phyloP scores from a whole-genome alignment of 2,329 filamentous ascomycete species.

The Colletotrichum camelliae region DNA sequence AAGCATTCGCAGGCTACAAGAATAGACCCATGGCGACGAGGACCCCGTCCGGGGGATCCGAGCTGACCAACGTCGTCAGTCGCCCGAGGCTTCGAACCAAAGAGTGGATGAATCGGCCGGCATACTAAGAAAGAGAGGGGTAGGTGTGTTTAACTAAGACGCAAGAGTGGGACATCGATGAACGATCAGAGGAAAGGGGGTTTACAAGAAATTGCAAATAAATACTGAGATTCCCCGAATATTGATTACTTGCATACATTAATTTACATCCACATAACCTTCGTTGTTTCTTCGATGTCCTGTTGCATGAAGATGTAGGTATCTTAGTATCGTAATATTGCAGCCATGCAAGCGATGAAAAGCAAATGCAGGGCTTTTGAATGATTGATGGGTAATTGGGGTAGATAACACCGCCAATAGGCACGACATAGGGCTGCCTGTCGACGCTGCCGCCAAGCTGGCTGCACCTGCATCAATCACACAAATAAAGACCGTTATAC shows the following conservation, averaged over 20 bases:
- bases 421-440: not conserved
- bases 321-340: not conserved
- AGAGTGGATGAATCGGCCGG: slow-evolving; percentile 6
- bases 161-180: not conserved
- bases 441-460: no score
- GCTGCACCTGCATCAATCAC: not conserved
- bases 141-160: not conserved
- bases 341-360: fast-evolving
- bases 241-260: no score
- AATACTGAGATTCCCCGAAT: not conserved
- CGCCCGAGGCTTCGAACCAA: no score
- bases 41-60: slow-evolving; percentile 10
- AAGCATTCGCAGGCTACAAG: not conserved
- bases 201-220: not conserved
- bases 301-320: not conserved
- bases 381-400: no score
- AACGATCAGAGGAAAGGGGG: not conserved
- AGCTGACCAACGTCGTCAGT: slow-evolving; percentile 6
- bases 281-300: no score
- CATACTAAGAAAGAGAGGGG: not conserved
- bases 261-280: no score
- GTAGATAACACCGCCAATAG: not conserved
- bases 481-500: not conserved
- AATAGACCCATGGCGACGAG: slow-evolving; percentile 12
- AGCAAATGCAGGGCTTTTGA: not conserved